Percentiles rank a stretch among this genome's conserved stretches.
Evolutionary conservation across 345 rosid species (phyloP).

Genomic region (Moringa oleifera): DNA sequence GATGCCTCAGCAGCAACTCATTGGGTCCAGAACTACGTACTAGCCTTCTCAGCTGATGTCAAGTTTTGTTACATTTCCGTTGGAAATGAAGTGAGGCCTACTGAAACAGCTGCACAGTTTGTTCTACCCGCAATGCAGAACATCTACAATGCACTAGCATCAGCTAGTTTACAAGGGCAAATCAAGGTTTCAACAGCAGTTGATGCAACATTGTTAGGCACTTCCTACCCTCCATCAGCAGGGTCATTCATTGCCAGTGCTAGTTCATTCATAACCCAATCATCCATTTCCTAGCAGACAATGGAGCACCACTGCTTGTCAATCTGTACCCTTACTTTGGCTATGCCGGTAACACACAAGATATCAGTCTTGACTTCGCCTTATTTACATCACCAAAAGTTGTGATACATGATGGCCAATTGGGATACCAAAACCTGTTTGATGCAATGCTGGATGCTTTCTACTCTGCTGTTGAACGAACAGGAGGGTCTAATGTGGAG

Average conservation of each 20-base stretch:
- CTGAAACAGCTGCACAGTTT: background rate
- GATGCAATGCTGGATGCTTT: slow-evolving; percentile 37
- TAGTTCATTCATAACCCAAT: slow-evolving; percentile 2
- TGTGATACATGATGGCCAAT: slow-evolving; percentile 23
- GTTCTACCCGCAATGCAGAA: background rate
- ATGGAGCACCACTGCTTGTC: slow-evolving; percentile 24
- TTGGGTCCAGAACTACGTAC: background rate
- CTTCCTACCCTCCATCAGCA: slow-evolving; percentile 9
- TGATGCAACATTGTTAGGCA: slow-evolving; percentile 3
- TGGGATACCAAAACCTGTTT: slow-evolving; percentile 29
- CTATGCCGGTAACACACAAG: slow-evolving; percentile 19
- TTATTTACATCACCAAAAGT: background rate
- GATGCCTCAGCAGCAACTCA: background rate
- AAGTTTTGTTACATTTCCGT: background rate
- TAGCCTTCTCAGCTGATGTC: background rate
- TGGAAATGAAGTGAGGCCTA: background rate
- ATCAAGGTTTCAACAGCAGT: slow-evolving; percentile 2
- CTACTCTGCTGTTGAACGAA: slow-evolving; percentile 21
- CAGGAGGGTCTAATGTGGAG: slow-evolving; percentile 10
- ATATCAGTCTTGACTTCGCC: slow-evolving; percentile 26
- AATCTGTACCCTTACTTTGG: slow-evolving; percentile 44
- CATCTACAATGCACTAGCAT: background rate
- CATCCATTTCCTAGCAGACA: slow-evolving; percentile 13
- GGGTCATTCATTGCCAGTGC: slow-evolving; percentile 12
- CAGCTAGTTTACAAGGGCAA: background rate